Base-by-base conservation (phyloP, 2,329 filamentous ascomycete genomes). In the Calonectria leucothoes region DNA sequence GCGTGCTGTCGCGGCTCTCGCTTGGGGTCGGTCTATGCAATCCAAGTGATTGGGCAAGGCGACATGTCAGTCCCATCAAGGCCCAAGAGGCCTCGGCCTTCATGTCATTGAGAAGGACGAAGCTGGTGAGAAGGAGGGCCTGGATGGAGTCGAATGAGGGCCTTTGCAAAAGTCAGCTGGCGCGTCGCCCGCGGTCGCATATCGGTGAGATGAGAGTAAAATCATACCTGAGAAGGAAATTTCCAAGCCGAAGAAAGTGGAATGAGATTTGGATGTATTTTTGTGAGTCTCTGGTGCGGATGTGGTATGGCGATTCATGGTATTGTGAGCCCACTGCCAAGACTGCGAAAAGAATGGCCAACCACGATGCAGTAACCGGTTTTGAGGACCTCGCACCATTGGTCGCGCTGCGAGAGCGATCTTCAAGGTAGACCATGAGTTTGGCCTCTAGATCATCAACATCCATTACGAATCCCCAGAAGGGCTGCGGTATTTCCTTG, bases 1-100 rank as follows among this genome's bases (percentile, higher is more conserved):
- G 82, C 10, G 81, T 82, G 48, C 79, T 84, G n/a, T 89, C 88
- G 2, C 84, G 83, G 31, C 83, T 84, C n/a, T 90, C 88, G 23
- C 85, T 82, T 1, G 84, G 81, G 14, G 84, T 85, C 27, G 86
- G 81, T 10, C 89, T 86, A 78, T 93, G 91, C 14, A 93, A 84
- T 6, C 91, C 91, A 1, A 93, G 84, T 0, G 91, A 92, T 79
- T 93, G 91, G 0, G 91, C 91, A n/a, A 93, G 86, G 31, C 91
- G 88, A 74, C 91, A 92, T 0, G 91, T 92, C 55, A 93, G 87
- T 0, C 91, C 91, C 65, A 92, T 87, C 67, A 93, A 81, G 0
- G 91, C 91, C 91, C 91, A 93, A 0, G 91, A 93, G 0, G 91
- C 91, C 78, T 93, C 91, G 1, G 91, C 91, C 79, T 93, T 93